These are phyloP conservation scores for Apostasia shenzhenica DNA, from an alignment of 106 monocot genomes.

Conservation along the genomic window DNA sequence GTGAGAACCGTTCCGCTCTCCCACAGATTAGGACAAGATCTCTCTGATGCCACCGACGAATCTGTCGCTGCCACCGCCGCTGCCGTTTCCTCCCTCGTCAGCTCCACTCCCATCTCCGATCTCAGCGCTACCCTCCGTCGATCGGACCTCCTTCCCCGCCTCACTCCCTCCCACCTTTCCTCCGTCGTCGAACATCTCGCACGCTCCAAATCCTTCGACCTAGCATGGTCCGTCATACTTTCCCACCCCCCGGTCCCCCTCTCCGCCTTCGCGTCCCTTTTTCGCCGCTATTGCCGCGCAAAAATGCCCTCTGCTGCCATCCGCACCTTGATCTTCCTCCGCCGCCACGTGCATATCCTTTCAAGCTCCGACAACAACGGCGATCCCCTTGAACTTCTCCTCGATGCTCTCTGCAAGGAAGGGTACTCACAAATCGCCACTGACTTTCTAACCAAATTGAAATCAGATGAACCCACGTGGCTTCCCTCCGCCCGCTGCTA, in stretches of 20 bases:
- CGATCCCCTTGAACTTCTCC: constrained; percentile 36
- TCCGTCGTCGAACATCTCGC: constrained; percentile 30
- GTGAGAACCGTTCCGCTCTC: not conserved
- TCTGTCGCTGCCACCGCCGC: not conserved
- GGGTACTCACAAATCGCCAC: constrained; percentile 41
- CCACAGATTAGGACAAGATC: not conserved
- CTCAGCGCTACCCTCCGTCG: constrained; percentile 6
- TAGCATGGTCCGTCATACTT: constrained; percentile 54
- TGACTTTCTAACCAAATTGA: constrained; percentile 5
- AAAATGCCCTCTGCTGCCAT: constrained; percentile 41
- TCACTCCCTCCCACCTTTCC: constrained; percentile 11
- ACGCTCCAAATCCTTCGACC: constrained; percentile 26
- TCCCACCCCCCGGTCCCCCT: constrained; percentile 17
- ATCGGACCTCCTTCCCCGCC: constrained; percentile 6
- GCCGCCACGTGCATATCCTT: constrained; percentile 3
- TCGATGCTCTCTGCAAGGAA: constrained; percentile 80
- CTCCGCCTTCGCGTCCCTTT: constrained; percentile 26
- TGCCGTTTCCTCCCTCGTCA: constrained; percentile 8
- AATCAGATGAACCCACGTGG: constrained; percentile 17
- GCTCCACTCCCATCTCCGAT: not conserved
- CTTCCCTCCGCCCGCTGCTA: constrained; percentile 35
- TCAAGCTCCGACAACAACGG: constrained; percentile 10
- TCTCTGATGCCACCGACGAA: not conserved
- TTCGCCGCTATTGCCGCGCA: constrained; percentile 61
- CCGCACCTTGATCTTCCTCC: constrained; percentile 21